These are phyloP conservation scores for Primulina eburnea DNA, from an alignment of 257 asterid species.

Conservation along the genomic window DNA sequence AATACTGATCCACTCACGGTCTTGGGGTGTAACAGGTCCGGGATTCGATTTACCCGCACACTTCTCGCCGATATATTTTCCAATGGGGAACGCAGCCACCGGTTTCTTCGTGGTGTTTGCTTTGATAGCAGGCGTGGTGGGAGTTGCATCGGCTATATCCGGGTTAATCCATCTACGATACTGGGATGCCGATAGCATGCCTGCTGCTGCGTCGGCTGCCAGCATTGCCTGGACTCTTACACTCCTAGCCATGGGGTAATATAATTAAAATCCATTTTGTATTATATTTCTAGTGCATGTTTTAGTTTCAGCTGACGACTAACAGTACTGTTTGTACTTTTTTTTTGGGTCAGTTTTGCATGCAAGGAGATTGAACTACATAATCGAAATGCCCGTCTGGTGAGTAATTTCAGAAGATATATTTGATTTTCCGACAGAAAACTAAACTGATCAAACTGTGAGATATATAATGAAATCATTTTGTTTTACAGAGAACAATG, in stretches of 20 bases:
- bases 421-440: neutral
- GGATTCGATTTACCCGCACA: conserved; percentile 67
- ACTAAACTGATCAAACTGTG: no score
- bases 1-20: neutral
- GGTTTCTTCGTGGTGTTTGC: conserved; percentile 80
- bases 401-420: conserved; percentile 41
- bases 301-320: no score
- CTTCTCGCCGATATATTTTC: conserved; percentile 80
- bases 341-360: conserved; percentile 56
- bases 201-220: conserved; percentile 69
- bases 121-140: conserved; percentile 78
- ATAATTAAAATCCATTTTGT: no score
- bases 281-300: neutral
- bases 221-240: conserved; percentile 79
- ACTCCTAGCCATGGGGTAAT: conserved; percentile 90
- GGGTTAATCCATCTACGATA: conserved; percentile 61
- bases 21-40: conserved; percentile 45
- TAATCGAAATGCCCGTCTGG: conserved; percentile 66
- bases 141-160: conserved; percentile 58
- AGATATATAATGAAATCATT: neutral
- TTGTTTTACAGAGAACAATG: conserved; percentile 68
- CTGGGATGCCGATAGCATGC: conserved; percentile 61
- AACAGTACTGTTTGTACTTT: no score
- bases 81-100: conserved; percentile 92
- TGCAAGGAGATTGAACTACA: conserved; percentile 68